Evolutionary conservation across 768 basidiomycete genomes (phyloP), one percentile per base, ranked within the genome.

Genomic region (Trametes meyenii): DNA sequence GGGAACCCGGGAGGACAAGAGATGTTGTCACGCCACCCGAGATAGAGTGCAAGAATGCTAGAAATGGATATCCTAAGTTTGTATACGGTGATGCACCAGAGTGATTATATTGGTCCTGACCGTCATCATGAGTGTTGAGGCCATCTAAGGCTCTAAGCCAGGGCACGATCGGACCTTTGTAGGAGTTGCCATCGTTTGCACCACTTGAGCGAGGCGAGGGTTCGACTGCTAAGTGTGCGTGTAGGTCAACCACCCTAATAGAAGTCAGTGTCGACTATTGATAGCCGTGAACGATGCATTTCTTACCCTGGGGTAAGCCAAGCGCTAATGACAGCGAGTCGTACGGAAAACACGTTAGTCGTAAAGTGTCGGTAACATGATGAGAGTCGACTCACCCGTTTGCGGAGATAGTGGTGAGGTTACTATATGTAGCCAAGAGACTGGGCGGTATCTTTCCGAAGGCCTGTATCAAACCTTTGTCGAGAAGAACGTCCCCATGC

Each of bases 11-110:
- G 0, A 94, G 79, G n/a, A 92, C 77, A 54, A 90, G 82, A 2
- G 85, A 84, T 3, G 88, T 89, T 0, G 92, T 91, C 5, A 92
- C 83, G 0, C 83, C 92, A 2, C 92, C 92, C 0, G 90, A 72
- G 16, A 88, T 79, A 3, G 83, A 75, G 3, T 85, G 75, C 17
- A 78, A 72, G 67, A 85, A 89, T 2, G 83, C 77, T 67, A 16
- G 13, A 17, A 49, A 29, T 2, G 12, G 5, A 43, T 5, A 23
- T 43, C 14, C 4, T 14, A 43, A 29, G 10, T 2, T 23, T 29
- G 46, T 2, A 49, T 1, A 29, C 40, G 19, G 5, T n/a, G 26
- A 17, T 43, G 33, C 29, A 4, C 14, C 36, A 35, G 5, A 29
- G 5, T 21, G 1, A 12, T 11, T 42, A 35, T 1, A 14, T 24